Evolutionary conservation across 441 rosid genomes (phyloP).

Genomic region (Melastoma candidum): DNA sequence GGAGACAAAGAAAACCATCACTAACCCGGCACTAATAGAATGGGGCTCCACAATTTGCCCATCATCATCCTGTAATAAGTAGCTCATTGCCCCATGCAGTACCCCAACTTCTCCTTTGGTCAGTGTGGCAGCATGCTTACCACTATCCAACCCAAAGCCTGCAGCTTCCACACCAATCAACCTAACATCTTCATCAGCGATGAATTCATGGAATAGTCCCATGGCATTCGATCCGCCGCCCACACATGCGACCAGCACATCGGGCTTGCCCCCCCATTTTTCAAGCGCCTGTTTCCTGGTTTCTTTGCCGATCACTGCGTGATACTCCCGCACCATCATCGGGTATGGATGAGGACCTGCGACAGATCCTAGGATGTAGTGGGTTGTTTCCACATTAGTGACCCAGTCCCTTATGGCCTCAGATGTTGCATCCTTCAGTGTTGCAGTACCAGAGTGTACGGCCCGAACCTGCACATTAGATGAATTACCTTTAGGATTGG

Average conservation of each 20-base stretch:
- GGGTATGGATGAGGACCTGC: conserved; percentile 97
- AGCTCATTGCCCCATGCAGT: conserved; percentile 94
- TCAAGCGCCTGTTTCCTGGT: conserved; percentile 79
- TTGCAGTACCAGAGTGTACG: conserved; percentile 87
- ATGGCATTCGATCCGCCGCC: conserved; percentile 96
- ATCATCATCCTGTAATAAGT: conserved; percentile 83
- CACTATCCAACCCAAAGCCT: conserved; percentile 84
- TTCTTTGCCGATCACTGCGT: conserved; percentile 77
- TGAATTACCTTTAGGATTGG: not conserved
- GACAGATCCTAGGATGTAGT: conserved; percentile 89
- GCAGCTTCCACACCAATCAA: conserved; percentile 95
- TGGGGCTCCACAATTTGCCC: conserved; percentile 93
- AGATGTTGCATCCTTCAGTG: conserved; percentile 86
- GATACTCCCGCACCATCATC: conserved; percentile 93
- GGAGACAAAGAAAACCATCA: not conserved
- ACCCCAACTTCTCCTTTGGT: conserved; percentile 83
- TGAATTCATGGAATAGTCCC: conserved; percentile 89
- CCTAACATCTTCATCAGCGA: conserved; percentile 61
- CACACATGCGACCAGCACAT: conserved; percentile 80
- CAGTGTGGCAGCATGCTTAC: conserved; percentile 92
- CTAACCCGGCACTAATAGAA: conserved; percentile 88
- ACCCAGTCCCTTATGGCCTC: conserved; percentile 97
- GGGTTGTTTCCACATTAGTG: conserved; percentile 89
- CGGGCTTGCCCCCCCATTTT: conserved; percentile 96
- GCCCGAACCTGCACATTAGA: conserved; percentile 39